phyloP scores from a whole-genome alignment of 2,329 filamentous ascomycete species.

The Aspergillus fumigatus region DNA sequence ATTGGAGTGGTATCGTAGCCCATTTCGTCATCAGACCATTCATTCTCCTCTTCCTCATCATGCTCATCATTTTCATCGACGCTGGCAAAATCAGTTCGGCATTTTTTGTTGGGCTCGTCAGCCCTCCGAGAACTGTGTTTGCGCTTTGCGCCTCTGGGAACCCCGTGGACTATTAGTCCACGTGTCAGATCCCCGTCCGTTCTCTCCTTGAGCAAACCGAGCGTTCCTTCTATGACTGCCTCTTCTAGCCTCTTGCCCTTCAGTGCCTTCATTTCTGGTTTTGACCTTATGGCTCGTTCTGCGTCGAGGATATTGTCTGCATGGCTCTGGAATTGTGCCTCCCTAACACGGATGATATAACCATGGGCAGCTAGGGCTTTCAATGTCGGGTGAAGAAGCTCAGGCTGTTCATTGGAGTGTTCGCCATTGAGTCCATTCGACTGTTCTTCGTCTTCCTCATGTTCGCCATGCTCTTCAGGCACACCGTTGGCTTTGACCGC shows the following conservation, averaged over 20 bases:
- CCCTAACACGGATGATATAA: slow-evolving; percentile 37
- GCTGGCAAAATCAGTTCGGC: slow-evolving; percentile 21
- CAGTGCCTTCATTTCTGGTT: slow-evolving; percentile 28
- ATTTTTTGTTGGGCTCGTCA: slow-evolving; percentile 16
- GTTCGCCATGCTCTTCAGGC: slow-evolving; percentile 15
- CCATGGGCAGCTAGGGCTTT: slow-evolving; percentile 39
- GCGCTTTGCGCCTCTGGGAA: slow-evolving; percentile 33
- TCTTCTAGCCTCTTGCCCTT: slow-evolving; percentile 39
- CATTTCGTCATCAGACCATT: slow-evolving; percentile 35
- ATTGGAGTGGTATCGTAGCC: slow-evolving; percentile 31
- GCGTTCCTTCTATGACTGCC: slow-evolving; percentile 25
- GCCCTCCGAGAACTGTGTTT: slow-evolving; percentile 19
- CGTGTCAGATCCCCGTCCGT: slow-evolving; percentile 33
- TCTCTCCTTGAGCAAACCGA: slow-evolving; percentile 29
- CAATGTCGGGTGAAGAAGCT: slow-evolving; percentile 34
- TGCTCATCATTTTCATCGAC: slow-evolving; percentile 26
- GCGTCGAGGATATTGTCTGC: slow-evolving; percentile 38
- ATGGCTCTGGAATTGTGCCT: slow-evolving; percentile 40
- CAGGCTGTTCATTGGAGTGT: slow-evolving; percentile 16
- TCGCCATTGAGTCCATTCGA: slow-evolving; percentile 21
- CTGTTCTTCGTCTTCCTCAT: slow-evolving; percentile 21
- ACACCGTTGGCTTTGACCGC: slow-evolving; percentile 21
- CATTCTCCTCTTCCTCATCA: slow-evolving; percentile 29
- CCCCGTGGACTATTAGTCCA: slow-evolving; percentile 27
- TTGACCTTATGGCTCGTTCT: slow-evolving; percentile 27